Conservation (phyloP, 805 yeast genomes). For the Saturnispora sanitii region DNA sequence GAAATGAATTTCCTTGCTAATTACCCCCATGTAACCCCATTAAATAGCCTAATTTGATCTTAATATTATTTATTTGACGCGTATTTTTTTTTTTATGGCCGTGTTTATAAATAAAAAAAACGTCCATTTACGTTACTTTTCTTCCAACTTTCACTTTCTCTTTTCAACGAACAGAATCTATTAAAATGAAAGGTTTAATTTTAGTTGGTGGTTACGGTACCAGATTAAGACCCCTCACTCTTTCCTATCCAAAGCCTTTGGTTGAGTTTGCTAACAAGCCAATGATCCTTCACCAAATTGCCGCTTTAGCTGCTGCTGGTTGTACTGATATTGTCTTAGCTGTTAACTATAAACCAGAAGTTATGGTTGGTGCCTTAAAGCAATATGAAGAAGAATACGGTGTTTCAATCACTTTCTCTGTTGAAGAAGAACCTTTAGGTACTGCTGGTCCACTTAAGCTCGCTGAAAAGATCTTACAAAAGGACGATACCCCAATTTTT, state of each 20-base stretch:
- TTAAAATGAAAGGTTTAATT: constrained; percentile 84
- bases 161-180: neutral
- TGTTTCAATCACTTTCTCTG: constrained; percentile 90
- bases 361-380: constrained; percentile 91
- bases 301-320: constrained; percentile 96
- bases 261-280: constrained; percentile 99
- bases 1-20: too few relatives aligned
- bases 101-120: neutral
- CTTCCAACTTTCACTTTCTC: neutral
- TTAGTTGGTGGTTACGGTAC: constrained; percentile 99
- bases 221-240: constrained; percentile 96
- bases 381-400: constrained; percentile 93
- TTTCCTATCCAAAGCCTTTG: constrained; percentile 91
- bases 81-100: too few relatives aligned
- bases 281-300: constrained; percentile 97
- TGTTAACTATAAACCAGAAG: constrained; percentile 98
- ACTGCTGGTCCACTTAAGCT: constrained; percentile 99
- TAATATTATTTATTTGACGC: too few relatives aligned
- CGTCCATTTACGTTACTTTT: neutral
- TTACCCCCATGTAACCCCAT: too few relatives aligned
- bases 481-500: constrained; percentile 94
- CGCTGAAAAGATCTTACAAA: constrained; percentile 87
- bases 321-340: constrained; percentile 98
- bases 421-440: constrained; percentile 98
- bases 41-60: too few relatives aligned